Evolutionary conservation across 208 protist species (phyloP).

Genomic region (Leptomonas pyrrhocoris): DNA sequence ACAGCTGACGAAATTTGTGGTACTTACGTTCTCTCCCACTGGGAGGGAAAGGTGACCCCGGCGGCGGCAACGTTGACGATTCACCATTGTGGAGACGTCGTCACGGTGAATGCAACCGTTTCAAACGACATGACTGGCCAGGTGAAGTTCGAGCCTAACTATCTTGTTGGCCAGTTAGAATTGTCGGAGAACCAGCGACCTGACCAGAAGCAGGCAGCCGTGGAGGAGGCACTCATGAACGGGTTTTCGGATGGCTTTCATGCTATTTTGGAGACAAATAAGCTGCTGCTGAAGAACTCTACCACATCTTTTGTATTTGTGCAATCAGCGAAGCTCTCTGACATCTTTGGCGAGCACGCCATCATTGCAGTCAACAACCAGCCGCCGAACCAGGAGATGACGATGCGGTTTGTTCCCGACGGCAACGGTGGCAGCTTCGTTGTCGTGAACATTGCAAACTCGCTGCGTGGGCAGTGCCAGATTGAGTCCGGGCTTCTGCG

Average conservation of each 20-base stretch:
- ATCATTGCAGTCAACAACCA: conserved; percentile 61
- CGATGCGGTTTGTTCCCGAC: conserved; percentile 47
- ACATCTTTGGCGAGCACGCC: conserved; percentile 62
- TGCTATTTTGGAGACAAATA: conserved; percentile 34
- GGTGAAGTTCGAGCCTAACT: conserved; percentile 35
- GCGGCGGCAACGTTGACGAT: conserved; percentile 42
- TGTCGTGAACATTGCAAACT: conserved; percentile 57
- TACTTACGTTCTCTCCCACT: conserved; percentile 52
- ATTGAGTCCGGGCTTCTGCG: conserved; percentile 48
- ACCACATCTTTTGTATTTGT: conserved; percentile 46
- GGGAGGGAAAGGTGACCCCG: conserved; percentile 39
- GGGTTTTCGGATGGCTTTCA: conserved; percentile 63
- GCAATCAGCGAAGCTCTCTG: conserved; percentile 38
- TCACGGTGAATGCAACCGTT: conserved; percentile 44
- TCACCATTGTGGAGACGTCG: conserved; percentile 29
- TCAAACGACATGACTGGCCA: conserved; percentile 54
- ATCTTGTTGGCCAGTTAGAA: conserved; percentile 44
- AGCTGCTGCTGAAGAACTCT: conserved; percentile 60
- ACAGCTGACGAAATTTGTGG: conserved; percentile 58
- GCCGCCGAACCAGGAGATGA: conserved; percentile 47
- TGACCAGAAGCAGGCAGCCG: conserved; percentile 39
- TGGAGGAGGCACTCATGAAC: conserved; percentile 50
- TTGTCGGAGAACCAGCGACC: conserved; percentile 46
- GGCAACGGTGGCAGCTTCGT: conserved; percentile 44
- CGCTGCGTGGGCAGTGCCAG: conserved; percentile 58